A percentile compares a stretch with the other conserved stretches of the same genome.
phyloP scores from a whole-genome alignment of 805 yeast genomes.

The Candida glaebosa region DNA sequence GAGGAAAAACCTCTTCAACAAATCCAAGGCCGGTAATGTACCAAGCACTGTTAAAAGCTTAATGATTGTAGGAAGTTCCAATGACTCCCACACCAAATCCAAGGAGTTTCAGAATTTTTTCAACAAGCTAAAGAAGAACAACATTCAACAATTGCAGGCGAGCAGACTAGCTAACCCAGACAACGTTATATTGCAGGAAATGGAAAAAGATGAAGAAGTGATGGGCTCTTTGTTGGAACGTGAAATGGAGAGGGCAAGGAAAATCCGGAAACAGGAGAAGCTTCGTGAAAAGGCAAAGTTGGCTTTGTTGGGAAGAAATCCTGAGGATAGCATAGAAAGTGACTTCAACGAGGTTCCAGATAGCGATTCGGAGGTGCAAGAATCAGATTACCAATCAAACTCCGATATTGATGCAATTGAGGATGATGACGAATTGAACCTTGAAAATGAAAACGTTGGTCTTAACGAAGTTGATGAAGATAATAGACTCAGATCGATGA shows the following conservation, averaged over 20 bases:
- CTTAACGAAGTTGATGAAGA: slow-evolving; percentile 8
- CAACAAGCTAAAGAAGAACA: slow-evolving; percentile 37
- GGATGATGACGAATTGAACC: slow-evolving; percentile 17
- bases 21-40: slow-evolving; percentile 7
- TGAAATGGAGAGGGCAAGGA: slow-evolving; percentile 47
- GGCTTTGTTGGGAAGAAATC: slow-evolving; percentile 24
- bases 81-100: slow-evolving; percentile 3
- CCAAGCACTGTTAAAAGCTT: slow-evolving; percentile 13
- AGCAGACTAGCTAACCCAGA: slow-evolving; percentile 21
- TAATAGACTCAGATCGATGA: slow-evolving; percentile 10
- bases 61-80: slow-evolving; percentile 6
- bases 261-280: slow-evolving; percentile 43
- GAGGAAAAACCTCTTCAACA: slow-evolving; percentile 15
- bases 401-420: slow-evolving; percentile 10
- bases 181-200: slow-evolving; percentile 28
- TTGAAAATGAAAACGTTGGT: slow-evolving; percentile 16
- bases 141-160: slow-evolving; percentile 40
- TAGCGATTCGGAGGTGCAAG: slow-evolving; percentile 22
- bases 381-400: slow-evolving; percentile 16
- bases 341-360: slow-evolving; percentile 19
- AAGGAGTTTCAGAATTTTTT: slow-evolving; percentile 25
- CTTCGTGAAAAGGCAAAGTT: slow-evolving; percentile 33
- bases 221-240: slow-evolving; percentile 46
- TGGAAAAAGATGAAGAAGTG: slow-evolving; percentile 41
- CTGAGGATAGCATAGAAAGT: slow-evolving; percentile 13